Evolutionary conservation across 257 asterid species (phyloP).

Genomic region (Scutellaria baicalensis): DNA sequence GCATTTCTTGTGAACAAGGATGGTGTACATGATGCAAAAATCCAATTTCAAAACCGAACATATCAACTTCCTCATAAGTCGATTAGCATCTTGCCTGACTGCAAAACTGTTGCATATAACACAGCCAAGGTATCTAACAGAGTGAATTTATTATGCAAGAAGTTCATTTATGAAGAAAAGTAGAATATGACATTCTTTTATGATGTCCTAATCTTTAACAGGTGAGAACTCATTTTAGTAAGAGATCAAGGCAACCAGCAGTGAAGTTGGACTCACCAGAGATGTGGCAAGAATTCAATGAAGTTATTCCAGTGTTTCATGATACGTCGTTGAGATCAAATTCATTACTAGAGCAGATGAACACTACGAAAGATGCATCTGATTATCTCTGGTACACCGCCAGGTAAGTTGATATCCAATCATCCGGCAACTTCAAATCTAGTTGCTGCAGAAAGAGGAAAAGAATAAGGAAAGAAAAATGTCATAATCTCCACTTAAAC

Average conservation of each 20-base stretch:
- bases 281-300: slow-evolving; percentile 54
- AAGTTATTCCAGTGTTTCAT: slow-evolving; percentile 38
- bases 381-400: slow-evolving; percentile 86
- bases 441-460: neutral
- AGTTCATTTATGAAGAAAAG: neutral
- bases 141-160: neutral
- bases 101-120: slow-evolving; percentile 63
- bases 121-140: slow-evolving; percentile 62
- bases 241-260: slow-evolving; percentile 38
- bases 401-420: slow-evolving; percentile 31
- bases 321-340: slow-evolving; percentile 37
- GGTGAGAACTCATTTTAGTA: slow-evolving; percentile 40
- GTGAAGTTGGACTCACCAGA: slow-evolving; percentile 38
- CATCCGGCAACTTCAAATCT: neutral
- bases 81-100: slow-evolving; percentile 85
- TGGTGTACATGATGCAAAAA: slow-evolving; percentile 12
- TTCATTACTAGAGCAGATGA: slow-evolving; percentile 68
- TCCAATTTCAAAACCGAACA: slow-evolving; percentile 40
- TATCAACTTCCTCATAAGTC: slow-evolving; percentile 56
- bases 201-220: slow-evolving; percentile 12
- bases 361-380: slow-evolving; percentile 66
- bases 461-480: neutral
- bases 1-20: slow-evolving; percentile 75
- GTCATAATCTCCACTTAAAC: too few species aligned
- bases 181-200: neutral